Base-by-base conservation (phyloP, 2,329 filamentous ascomycete genomes). In the Aspergillus latus region DNA sequence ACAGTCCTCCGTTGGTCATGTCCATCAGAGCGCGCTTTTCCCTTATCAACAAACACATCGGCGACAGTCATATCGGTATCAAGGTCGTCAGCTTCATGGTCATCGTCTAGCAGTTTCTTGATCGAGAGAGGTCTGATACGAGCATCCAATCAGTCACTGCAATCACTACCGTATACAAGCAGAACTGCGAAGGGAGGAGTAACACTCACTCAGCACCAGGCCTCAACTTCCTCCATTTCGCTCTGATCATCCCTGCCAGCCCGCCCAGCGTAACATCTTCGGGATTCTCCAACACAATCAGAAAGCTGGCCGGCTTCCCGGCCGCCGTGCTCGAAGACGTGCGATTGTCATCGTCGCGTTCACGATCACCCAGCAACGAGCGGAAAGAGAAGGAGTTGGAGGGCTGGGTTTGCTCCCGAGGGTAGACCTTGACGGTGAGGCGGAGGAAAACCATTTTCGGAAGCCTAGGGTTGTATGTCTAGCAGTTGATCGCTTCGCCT, bases 11-110 rank as follows among this genome's bases (percentile, higher is more conserved):
- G 64, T 61, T 76, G 73, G 59, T 76, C 73, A 34, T 64, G 60
- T 5, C 69, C 69, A 44, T 75, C 73, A 2, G 63, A 32, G 8
- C 55, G 63, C 4, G 68, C 72, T 44, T 71, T 71, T 2, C 73
- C 73, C 39, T 59, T 66, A 51, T 76, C 66, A 11, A 76, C 68
- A 52, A 72, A 76, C 6, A 75, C 70, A 52, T 75, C 71, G 2
- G 70, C 70, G 16, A 74, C 72, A 0, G 70, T 70, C 60, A 73
- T 57, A 9, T 68, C 66, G 16, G 64, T 47, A 53, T 68, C 66
- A 21, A 76, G 67, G 29, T 72, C 66, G 39, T 70, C 64, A 4
- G 62, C 52, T 8, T 68, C 67, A 37, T 73, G 63, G 1, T 66
- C 62, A 52, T 74, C 68, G 46, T 76, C 70, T n/a, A 75, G 51